A percentile compares a stretch with the other conserved stretches of the same genome.
phyloP scores from a whole-genome alignment of 2,329 filamentous ascomycete species.

The Gnomoniopsis smithogilvyi region DNA sequence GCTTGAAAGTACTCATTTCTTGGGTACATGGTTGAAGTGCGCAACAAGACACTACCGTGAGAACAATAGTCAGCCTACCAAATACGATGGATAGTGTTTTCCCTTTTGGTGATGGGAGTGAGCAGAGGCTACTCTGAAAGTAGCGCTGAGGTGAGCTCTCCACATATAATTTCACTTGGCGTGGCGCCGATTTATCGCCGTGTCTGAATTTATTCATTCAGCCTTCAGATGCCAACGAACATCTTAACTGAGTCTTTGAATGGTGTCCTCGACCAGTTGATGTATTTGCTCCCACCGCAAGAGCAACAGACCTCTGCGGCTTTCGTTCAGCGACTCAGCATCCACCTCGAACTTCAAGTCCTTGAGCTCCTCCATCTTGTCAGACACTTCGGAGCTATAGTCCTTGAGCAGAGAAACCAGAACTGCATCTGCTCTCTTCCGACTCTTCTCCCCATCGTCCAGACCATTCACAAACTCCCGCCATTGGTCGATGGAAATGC shows the following conservation, averaged over 20 bases:
- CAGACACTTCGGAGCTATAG: conserved; percentile 32
- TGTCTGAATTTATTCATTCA: neutral
- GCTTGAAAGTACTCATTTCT: too few relatives aligned
- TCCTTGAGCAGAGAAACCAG: conserved; percentile 36
- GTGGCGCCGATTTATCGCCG: too few relatives aligned
- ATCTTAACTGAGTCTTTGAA: conserved; percentile 26
- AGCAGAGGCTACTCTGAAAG: too few relatives aligned
- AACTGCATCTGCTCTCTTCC: conserved; percentile 34
- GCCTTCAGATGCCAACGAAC: neutral
- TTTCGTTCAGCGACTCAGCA: conserved; percentile 18
- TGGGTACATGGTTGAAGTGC: too few relatives aligned
- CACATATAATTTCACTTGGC: too few relatives aligned
- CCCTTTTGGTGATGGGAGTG: too few relatives aligned
- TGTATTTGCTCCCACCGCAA: conserved; percentile 42
- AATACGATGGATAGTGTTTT: too few relatives aligned
- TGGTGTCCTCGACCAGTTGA: conserved; percentile 33
- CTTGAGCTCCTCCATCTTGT: conserved; percentile 28
- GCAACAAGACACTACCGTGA: too few relatives aligned
- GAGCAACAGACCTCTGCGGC: conserved; percentile 36
- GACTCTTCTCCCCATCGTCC: conserved; percentile 43
- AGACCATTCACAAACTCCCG: conserved; percentile 41
- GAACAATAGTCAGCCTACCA: too few relatives aligned
- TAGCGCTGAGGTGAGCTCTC: too few relatives aligned
- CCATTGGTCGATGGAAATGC: conserved; percentile 37
- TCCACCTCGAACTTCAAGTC: conserved; percentile 21